Evolutionary conservation across 306 rosid species (phyloP).

Genomic region (Pyrus communis): DNA sequence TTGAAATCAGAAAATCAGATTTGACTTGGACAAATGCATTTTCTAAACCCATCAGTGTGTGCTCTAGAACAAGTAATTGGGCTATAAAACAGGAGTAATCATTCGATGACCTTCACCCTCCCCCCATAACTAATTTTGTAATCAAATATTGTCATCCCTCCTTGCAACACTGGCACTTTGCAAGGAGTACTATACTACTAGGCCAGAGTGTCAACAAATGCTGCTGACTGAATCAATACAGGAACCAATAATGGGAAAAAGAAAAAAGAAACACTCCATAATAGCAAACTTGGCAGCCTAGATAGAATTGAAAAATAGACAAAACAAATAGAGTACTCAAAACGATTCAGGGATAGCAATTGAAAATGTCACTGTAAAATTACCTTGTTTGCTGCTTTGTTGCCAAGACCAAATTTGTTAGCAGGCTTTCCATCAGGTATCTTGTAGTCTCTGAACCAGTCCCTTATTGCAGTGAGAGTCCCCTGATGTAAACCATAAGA

Average conservation of each 20-base stretch:
- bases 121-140: neutral
- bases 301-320: neutral
- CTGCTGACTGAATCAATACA: neutral
- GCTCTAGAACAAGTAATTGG: neutral
- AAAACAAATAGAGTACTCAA: neutral
- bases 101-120: neutral
- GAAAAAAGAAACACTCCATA: neutral
- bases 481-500: conserved; percentile 46
- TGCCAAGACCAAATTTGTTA: conserved; percentile 88
- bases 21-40: neutral
- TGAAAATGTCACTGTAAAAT: neutral
- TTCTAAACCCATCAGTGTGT: neutral
- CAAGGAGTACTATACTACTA: neutral
- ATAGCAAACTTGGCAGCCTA: neutral
- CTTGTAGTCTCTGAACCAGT: conserved; percentile 98
- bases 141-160: neutral
- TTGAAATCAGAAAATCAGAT: neutral
- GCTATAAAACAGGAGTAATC: neutral
- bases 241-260: neutral
- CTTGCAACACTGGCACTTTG: neutral
- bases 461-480: conserved; percentile 80
- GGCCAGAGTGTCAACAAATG: neutral
- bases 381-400: conserved; percentile 83
- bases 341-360: neutral
- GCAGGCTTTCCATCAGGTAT: conserved; percentile 98